Conservation (phyloP, 2,329 filamentous ascomycete species). For the Metarhizium humberi region DNA sequence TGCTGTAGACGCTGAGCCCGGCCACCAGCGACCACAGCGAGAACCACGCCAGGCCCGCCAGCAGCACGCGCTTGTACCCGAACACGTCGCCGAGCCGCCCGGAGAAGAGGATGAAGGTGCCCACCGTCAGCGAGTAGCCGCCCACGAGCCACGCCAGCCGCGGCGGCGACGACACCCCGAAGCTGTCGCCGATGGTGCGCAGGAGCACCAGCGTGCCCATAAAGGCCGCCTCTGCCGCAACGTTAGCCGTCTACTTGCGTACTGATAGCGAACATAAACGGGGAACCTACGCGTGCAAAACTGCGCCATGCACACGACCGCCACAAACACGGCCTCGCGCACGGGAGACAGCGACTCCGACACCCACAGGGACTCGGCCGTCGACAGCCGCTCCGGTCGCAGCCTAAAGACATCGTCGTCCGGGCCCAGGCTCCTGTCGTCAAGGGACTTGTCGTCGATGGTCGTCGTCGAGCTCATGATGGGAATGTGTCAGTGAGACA, state of each 20-base stretch:
- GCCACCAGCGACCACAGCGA: conserved; percentile 40
- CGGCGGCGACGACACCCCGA: conserved; percentile 31
- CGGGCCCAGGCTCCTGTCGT: too few species aligned
- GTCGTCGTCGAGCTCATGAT: too few species aligned
- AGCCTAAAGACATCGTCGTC: too few species aligned
- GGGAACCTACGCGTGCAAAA: conserved; percentile 24
- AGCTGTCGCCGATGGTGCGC: conserved; percentile 35
- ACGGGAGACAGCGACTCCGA: conserved; percentile 13
- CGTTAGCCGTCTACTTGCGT: too few species aligned
- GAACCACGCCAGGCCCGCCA: conserved; percentile 46
- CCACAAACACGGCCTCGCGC: conserved; percentile 28
- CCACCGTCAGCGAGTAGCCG: conserved; percentile 45
- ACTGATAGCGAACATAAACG: too few species aligned
- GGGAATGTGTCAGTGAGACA: too few species aligned
- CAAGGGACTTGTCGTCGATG: too few species aligned
- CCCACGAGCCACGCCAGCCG: conserved; percentile 48
- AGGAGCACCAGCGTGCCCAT: conserved; percentile 34
- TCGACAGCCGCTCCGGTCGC: neutral
- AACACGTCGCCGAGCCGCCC: conserved; percentile 49
- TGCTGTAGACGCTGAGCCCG: conserved; percentile 31
- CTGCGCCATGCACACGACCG: conserved; percentile 35
- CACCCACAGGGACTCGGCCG: conserved; percentile 11
- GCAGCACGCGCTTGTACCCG: conserved; percentile 45
- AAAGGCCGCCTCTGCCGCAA: conserved; percentile 22
- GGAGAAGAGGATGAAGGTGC: conserved; percentile 48